Evolutionary conservation across 2,329 filamentous ascomycete species (phyloP).

Genomic region (Aspergillus udagawae): DNA sequence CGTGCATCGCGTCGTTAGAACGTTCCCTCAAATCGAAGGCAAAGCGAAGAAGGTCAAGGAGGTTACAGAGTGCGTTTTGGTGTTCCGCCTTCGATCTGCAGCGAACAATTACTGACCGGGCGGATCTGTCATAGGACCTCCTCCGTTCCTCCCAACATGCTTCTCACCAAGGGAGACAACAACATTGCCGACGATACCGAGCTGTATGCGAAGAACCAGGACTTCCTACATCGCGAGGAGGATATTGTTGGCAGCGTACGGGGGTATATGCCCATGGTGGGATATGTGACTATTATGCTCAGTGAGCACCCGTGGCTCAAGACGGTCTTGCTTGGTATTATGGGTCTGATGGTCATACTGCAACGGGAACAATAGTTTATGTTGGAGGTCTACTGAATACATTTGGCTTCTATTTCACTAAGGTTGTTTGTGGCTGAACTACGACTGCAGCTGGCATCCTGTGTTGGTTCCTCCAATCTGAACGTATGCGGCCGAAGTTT

Average conservation of each 20-base stretch:
- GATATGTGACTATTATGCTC: constrained; percentile 93
- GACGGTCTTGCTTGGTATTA: constrained; percentile 87
- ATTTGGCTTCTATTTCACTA: background rate
- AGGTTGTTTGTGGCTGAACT: background rate
- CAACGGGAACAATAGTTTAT: constrained; percentile 67
- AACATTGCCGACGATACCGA: constrained; percentile 92
- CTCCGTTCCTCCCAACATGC: constrained; percentile 42
- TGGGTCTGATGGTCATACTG: constrained; percentile 89
- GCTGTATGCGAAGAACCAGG: constrained; percentile 79
- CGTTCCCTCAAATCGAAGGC: constrained; percentile 48
- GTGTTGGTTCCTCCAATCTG: no score
- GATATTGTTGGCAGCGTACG: constrained; percentile 93
- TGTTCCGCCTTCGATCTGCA: background rate
- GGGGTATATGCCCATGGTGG: constrained; percentile 89
- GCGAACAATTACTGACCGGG: background rate
- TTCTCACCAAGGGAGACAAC: constrained; percentile 97
- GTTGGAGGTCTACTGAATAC: background rate
- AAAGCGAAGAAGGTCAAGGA: constrained; percentile 34
- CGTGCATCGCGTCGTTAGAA: constrained; percentile 84
- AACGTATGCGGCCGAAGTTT: background rate
- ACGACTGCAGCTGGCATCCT: background rate
- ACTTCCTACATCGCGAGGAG: constrained; percentile 72
- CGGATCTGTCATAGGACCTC: constrained; percentile 17
- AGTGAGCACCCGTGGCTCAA: constrained; percentile 97
- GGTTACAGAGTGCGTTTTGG: constrained; percentile 23